Conservation (phyloP, 2,329 filamentous ascomycete species). For the Arthroderma sp. region DNA sequence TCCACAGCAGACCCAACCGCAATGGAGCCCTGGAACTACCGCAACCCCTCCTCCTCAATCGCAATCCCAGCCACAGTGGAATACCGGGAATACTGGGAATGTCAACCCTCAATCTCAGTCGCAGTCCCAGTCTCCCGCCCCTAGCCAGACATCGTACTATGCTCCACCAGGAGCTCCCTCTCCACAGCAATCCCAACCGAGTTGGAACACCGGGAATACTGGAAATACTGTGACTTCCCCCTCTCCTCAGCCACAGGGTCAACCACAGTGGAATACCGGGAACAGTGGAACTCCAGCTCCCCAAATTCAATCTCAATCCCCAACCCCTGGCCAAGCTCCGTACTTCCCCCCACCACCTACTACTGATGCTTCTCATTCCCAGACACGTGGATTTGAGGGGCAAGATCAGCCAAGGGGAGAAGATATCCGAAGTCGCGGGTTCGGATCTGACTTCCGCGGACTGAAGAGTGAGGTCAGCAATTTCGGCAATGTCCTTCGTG, state of each 20-base stretch:
- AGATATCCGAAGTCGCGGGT: conserved; percentile 19
- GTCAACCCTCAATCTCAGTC: neutral
- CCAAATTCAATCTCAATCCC: neutral
- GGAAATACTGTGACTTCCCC: conserved; percentile 13
- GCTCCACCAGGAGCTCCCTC: conserved; percentile 29
- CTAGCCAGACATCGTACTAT: conserved; percentile 25
- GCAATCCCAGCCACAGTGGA: conserved; percentile 6
- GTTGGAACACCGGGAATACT: conserved; percentile 21
- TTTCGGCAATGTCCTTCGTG: conserved; percentile 26
- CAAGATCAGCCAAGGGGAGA: conserved; percentile 22
- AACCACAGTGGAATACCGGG: conserved; percentile 6
- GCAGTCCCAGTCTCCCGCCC: neutral
- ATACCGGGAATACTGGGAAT: neutral
- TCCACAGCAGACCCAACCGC: conserved; percentile 11
- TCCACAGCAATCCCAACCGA: conserved; percentile 18
- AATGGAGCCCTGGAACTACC: conserved; percentile 15
- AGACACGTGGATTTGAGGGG: conserved; percentile 19
- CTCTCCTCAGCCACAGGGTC: neutral
- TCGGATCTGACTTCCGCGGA: conserved; percentile 21
- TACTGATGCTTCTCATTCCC: conserved; percentile 19
- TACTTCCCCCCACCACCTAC: conserved; percentile 33
- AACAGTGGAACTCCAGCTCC: neutral
- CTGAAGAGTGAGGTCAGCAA: conserved; percentile 26
- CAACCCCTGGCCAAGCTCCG: conserved; percentile 16
- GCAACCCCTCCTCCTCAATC: too few relatives aligned